Conservation (phyloP, 768 basidiomycete genomes). For the Kwoniella botswanensis region DNA sequence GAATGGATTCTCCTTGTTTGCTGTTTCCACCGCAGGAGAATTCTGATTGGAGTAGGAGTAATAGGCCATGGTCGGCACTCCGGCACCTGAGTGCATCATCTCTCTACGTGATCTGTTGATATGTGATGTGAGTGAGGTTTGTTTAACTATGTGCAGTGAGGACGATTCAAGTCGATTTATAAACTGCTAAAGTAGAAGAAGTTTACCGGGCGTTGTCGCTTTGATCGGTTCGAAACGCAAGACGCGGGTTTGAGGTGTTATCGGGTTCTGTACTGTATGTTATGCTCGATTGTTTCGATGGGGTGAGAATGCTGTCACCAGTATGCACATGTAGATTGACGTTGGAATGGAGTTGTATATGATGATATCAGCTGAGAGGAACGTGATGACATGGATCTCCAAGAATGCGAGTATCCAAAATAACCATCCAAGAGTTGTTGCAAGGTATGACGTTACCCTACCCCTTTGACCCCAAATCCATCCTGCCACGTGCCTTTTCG, state of each 20-base stretch:
- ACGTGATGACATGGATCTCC: no score
- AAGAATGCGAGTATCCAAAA: no score
- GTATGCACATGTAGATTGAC: no score
- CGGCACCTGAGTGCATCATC: conserved; percentile 21
- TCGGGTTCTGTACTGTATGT: neutral
- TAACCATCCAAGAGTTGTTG: no score
- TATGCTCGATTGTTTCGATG: neutral
- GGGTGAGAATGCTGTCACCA: no score
- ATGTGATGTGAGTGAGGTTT: neutral
- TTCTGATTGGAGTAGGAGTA: conserved; percentile 20
- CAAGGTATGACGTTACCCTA: neutral
- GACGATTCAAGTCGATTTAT: neutral
- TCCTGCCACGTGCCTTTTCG: neutral
- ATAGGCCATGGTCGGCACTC: conserved; percentile 22
- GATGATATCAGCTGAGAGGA: no score
- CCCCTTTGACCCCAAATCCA: neutral
- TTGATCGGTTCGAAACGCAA: conserved; percentile 8
- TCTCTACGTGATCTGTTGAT: conserved; percentile 1
- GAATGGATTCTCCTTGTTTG: conserved; percentile 17
- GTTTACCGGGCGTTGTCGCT: conserved; percentile 9
- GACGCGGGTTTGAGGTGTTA: neutral
- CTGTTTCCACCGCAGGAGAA: conserved; percentile 9
- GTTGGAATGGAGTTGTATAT: no score
- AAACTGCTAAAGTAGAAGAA: neutral
- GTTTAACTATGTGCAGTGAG: neutral